phyloP scores from a whole-genome alignment of 306 rosid species.

The Sechiopsis laciniata region DNA sequence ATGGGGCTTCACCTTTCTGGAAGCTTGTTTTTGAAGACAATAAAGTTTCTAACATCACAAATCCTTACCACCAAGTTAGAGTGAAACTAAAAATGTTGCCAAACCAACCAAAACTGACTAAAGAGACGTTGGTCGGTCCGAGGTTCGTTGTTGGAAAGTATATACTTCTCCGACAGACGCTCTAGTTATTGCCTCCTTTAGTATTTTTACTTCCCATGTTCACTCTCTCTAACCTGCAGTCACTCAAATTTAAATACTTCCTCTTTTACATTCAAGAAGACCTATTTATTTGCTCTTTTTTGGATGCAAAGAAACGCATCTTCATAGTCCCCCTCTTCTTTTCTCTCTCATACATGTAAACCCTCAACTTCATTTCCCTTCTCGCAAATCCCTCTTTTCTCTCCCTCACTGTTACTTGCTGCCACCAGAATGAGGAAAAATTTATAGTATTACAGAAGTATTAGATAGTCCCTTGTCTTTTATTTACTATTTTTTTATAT shows the following conservation, averaged over 20 bases:
- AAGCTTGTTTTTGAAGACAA: not conserved
- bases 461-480: too few species aligned
- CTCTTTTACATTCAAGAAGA: not conserved
- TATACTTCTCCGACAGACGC: not conserved
- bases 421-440: too few species aligned
- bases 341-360: too few species aligned
- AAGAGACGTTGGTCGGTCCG: not conserved
- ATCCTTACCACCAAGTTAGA: not conserved
- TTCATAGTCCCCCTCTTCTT: too few species aligned
- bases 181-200: not conserved
- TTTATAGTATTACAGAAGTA: too few species aligned
- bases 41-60: not conserved
- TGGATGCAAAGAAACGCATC: not conserved
- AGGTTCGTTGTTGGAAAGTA: not conserved
- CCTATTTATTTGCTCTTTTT: not conserved
- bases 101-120: not conserved
- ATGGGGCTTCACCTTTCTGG: not conserved
- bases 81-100: not conserved
- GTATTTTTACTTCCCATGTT: not conserved
- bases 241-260: not conserved
- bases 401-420: too few species aligned
- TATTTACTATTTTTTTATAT: too few species aligned
- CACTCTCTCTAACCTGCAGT: not conserved
- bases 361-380: not conserved
- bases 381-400: not conserved